phyloP scores from a whole-genome alignment of 495 filamentous ascomycete genomes.

The Aspergillus indologenus region DNA sequence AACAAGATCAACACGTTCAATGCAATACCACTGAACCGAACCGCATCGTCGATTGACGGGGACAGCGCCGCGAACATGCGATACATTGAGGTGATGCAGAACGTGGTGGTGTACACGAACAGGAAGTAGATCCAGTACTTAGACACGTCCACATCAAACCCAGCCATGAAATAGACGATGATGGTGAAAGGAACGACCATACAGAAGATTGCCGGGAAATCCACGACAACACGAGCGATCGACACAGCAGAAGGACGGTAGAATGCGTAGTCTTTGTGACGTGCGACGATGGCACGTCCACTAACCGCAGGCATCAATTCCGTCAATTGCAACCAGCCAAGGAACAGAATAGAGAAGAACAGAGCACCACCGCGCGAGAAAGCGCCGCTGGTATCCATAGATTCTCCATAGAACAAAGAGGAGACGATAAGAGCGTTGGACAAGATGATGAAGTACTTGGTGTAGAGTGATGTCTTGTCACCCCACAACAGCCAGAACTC shows the following conservation, averaged over 20 bases:
- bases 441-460: conserved; percentile 75
- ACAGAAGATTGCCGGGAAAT: conserved; percentile 63
- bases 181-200: conserved; percentile 63
- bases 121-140: conserved; percentile 75
- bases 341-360: conserved; percentile 73
- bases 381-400: conserved; percentile 60
- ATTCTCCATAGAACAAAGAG: conserved; percentile 67
- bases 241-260: conserved; percentile 71
- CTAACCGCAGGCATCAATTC: conserved; percentile 68
- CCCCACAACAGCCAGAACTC: conserved; percentile 76
- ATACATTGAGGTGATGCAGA: conserved; percentile 66
- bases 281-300: conserved; percentile 59
- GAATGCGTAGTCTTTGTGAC: conserved; percentile 74
- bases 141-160: conserved; percentile 59
- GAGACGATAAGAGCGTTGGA: conserved; percentile 72
- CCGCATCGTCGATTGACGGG: conserved; percentile 68
- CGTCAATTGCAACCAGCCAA: conserved; percentile 72
- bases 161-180: conserved; percentile 67
- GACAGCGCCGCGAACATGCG: conserved; percentile 75
- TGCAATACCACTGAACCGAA: conserved; percentile 65
- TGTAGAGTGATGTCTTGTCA: conserved; percentile 69
- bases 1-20: conserved; percentile 70
- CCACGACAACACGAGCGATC: conserved; percentile 64
- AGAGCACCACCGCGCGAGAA: conserved; percentile 66
- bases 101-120: conserved; percentile 66